Conservation (phyloP, 2,329 filamentous ascomycete genomes). For the Paecilomyces formosus region DNA sequence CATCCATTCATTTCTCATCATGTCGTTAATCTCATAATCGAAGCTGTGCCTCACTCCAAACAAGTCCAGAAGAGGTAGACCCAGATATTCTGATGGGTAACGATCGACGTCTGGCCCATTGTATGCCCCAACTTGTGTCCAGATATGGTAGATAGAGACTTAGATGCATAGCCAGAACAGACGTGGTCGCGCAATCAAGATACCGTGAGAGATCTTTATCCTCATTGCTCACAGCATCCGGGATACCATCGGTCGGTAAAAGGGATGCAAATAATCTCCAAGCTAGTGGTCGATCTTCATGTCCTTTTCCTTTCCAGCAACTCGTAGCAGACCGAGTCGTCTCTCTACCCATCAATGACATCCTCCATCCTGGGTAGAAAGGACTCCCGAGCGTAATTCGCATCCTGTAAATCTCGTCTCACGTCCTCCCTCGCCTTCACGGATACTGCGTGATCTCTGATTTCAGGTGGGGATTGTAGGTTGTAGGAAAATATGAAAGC, state of each 20-base stretch:
- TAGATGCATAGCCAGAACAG: too few species aligned
- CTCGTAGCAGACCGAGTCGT: too few species aligned
- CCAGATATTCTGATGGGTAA: neutral
- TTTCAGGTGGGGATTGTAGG: neutral
- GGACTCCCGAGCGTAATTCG: too few species aligned
- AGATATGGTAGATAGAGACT: neutral
- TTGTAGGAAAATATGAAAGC: neutral
- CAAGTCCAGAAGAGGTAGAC: neutral
- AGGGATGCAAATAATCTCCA: neutral
- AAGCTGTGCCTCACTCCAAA: neutral
- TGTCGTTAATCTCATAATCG: neutral
- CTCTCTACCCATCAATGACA: too few species aligned
- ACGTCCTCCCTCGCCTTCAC: too few species aligned
- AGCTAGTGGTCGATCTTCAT: neutral
- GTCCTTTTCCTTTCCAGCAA: neutral
- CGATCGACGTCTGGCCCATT: neutral
- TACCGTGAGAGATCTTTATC: neutral
- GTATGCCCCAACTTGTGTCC: neutral
- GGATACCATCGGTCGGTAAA: neutral
- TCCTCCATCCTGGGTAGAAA: too few species aligned
- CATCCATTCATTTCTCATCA: neutral
- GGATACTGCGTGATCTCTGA: neutral
- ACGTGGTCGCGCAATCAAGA: neutral
- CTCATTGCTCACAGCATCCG: neutral
- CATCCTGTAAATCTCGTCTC: too few species aligned